phyloP scores from a whole-genome alignment of 306 rosid species.

The Pyrus communis region DNA sequence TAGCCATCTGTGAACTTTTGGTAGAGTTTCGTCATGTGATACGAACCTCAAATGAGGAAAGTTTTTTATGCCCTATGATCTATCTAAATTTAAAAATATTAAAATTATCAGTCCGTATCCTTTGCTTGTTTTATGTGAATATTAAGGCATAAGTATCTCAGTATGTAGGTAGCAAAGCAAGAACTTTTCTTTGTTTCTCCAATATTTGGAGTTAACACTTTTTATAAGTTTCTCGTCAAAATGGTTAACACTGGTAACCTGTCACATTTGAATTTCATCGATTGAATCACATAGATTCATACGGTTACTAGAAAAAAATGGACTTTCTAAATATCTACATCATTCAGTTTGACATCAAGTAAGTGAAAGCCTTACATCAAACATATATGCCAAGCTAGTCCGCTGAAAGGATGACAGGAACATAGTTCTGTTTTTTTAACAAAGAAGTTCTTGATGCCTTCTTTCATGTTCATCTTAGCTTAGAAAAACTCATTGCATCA shows the following conservation, averaged over 20 bases:
- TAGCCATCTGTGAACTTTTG: neutral
- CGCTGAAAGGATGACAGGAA: neutral
- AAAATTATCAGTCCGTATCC: neutral
- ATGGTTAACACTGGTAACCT: too few species aligned
- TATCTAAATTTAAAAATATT: neutral
- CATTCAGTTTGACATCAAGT: neutral
- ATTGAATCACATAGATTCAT: neutral
- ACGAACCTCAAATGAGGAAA: neutral
- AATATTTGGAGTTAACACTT: neutral
- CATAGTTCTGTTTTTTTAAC: neutral
- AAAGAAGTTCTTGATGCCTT: neutral
- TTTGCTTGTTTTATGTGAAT: neutral
- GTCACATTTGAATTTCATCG: neutral
- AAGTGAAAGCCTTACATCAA: neutral
- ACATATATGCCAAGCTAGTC: neutral
- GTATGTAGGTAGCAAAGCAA: neutral
- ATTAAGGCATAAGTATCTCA: neutral
- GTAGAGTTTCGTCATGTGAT: too few species aligned
- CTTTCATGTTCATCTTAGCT: neutral
- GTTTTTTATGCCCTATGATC: neutral
- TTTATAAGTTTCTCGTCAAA: neutral
- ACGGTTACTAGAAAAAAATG: neutral
- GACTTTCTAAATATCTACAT: neutral
- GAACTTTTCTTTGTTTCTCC: neutral
- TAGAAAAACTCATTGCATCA: neutral